A percentile compares a stretch with the other conserved stretches of the same genome.
phyloP scores from a whole-genome alignment of 2,329 filamentous ascomycete species.

The Colletotrichum sp. region DNA sequence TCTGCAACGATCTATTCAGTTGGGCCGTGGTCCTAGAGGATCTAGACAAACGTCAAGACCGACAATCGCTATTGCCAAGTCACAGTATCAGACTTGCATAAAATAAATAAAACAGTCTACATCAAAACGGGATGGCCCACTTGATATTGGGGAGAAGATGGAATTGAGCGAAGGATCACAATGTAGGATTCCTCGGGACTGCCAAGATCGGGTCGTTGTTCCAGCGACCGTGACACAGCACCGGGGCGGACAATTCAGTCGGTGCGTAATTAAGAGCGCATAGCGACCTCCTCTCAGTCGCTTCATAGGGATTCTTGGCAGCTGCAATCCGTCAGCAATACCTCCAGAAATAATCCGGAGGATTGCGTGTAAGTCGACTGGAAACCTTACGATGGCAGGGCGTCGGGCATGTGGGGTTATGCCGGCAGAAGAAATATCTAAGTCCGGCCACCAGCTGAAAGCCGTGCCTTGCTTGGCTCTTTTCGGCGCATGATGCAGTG shows the following conservation, averaged over 20 bases:
- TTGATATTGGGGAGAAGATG: background rate
- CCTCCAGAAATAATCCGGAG: background rate
- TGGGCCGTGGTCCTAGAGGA: too few species aligned
- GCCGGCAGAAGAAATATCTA: background rate
- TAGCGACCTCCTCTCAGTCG: background rate
- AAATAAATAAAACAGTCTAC: too few species aligned
- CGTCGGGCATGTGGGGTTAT: background rate
- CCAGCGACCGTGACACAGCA: background rate
- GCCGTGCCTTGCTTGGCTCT: background rate
- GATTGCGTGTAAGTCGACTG: background rate
- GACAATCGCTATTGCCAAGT: too few species aligned
- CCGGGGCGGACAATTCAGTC: background rate
- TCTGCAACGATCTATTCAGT: too few species aligned
- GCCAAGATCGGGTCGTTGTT: background rate
- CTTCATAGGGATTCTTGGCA: background rate
- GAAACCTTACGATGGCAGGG: background rate
- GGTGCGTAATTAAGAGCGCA: background rate
- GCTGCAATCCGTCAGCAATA: background rate
- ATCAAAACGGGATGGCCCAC: too few species aligned
- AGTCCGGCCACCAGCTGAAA: background rate
- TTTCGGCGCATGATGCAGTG: background rate
- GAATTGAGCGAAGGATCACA: background rate
- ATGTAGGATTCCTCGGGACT: background rate
- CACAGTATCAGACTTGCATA: too few species aligned
- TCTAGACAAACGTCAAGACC: too few species aligned